Percentiles rank a stretch among this genome's conserved stretches.
These are phyloP conservation scores for Penicillium hesseltinei DNA, from an alignment of 2,329 filamentous ascomycete species.

Conservation along the genomic window DNA sequence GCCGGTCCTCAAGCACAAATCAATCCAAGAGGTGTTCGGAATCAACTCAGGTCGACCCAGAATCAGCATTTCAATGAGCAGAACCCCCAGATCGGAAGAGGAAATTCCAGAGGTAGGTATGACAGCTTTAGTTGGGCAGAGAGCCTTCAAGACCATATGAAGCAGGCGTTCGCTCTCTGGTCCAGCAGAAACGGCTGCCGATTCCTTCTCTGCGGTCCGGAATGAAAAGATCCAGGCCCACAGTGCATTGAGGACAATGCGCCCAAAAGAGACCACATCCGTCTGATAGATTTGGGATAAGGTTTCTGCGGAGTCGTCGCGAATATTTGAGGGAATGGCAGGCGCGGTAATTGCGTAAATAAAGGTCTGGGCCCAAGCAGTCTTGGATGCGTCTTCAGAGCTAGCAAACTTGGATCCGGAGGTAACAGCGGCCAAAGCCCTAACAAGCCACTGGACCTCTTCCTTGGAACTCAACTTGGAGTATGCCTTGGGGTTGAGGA, in stretches of 20 bases:
- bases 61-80: conserved; percentile 75
- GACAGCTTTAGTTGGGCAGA: conserved; percentile 35
- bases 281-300: conserved; percentile 65
- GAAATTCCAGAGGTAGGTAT: conserved; percentile 33
- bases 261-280: conserved; percentile 58
- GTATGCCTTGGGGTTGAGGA: conserved; percentile 82
- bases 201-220: conserved; percentile 75
- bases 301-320: conserved; percentile 60
- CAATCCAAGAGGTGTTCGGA: conserved; percentile 81
- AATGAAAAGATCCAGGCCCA: conserved; percentile 75
- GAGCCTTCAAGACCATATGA: conserved; percentile 52
- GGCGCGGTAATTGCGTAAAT: conserved; percentile 73
- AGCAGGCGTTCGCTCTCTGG: conserved; percentile 61
- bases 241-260: conserved; percentile 67
- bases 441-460: conserved; percentile 74
- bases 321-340: conserved; percentile 59
- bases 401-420: conserved; percentile 53
- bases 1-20: conserved; percentile 73
- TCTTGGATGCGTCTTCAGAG: conserved; percentile 49
- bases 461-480: conserved; percentile 72
- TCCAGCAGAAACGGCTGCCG: conserved; percentile 64
- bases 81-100: conserved; percentile 59
- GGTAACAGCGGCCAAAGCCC: conserved; percentile 65
- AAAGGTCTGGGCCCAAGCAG: conserved; percentile 79
- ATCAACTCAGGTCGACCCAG: conserved; percentile 76